A percentile compares a stretch with the other conserved stretches of the same genome.
Conservation (phyloP, 1,284 basidiomycete genomes). For the Malassezia brasiliensis region DNA sequence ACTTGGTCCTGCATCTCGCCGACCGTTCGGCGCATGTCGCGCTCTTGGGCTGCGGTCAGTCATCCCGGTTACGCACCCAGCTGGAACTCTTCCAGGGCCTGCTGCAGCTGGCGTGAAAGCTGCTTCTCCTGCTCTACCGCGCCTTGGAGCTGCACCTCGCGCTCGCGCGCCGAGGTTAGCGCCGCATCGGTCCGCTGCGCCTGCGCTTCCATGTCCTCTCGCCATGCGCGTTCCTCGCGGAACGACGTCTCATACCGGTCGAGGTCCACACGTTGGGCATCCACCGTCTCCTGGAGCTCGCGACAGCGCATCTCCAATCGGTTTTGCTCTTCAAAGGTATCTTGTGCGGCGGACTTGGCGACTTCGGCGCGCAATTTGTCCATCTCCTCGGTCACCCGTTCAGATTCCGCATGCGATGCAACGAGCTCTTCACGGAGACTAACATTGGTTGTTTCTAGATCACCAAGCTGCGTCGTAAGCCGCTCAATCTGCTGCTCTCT, state of each 20-base stretch:
- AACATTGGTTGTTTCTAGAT: background rate
- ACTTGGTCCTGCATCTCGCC: conserved; percentile 70
- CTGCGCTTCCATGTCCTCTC: conserved; percentile 56
- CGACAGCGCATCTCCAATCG: conserved; percentile 19
- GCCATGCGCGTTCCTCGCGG: conserved; percentile 24
- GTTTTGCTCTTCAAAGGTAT: conserved; percentile 21
- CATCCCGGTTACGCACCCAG: background rate
- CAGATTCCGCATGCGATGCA: conserved; percentile 22
- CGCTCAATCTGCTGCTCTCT: conserved; percentile 40
- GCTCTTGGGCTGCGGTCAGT: conserved; percentile 51
- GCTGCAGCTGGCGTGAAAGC: conserved; percentile 72
- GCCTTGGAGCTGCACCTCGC: conserved; percentile 51
- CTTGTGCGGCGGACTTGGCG: conserved; percentile 22
- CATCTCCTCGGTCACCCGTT: conserved; percentile 23
- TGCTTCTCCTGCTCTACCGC: conserved; percentile 64
- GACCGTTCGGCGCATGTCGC: conserved; percentile 60
- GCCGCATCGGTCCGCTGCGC: conserved; percentile 52
- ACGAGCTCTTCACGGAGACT: conserved; percentile 27
- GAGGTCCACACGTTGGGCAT: conserved; percentile 28
- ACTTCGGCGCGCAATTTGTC: conserved; percentile 25
- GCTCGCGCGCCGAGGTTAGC: conserved; percentile 45
- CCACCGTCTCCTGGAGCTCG: conserved; percentile 28
- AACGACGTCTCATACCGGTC: conserved; percentile 21
- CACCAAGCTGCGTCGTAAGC: conserved; percentile 18
- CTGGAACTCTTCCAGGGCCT: conserved; percentile 90